Conservation (phyloP, 169 alveolate genomes). For the Eimeria necatrix region DNA sequence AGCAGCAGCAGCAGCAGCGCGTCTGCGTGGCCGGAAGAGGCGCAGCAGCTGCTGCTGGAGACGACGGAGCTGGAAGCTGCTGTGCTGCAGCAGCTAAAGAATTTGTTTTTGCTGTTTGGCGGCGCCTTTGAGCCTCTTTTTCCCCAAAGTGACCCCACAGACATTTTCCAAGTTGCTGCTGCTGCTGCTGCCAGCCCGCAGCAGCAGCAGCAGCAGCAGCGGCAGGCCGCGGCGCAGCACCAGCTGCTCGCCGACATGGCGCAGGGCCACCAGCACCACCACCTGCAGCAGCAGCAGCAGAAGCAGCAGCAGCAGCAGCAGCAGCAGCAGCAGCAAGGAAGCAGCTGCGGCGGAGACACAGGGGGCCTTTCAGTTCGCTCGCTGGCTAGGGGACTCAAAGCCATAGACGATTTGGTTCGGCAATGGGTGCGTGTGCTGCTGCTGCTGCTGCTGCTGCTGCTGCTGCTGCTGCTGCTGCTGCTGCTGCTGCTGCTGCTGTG, state of each 20-base stretch:
- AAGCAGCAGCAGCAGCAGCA: neutral
- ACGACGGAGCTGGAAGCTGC: neutral
- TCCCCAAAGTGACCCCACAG: neutral
- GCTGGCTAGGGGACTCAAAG: neutral
- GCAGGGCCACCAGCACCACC: too few relatives aligned
- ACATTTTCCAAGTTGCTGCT: conserved; percentile 1
- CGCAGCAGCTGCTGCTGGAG: neutral
- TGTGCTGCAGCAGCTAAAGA: neutral
- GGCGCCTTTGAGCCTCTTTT: neutral
- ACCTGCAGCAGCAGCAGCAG: neutral
- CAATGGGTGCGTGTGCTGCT: neutral
- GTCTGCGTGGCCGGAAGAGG: neutral
- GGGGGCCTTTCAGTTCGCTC: neutral
- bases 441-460: neutral
- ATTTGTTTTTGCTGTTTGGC: neutral
- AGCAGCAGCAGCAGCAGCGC: conserved; percentile 17
- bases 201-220: conserved; percentile 51
- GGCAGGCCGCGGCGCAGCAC: too few relatives aligned
- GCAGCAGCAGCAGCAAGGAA: neutral
- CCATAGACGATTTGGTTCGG: neutral
- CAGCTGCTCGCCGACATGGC: too few relatives aligned
- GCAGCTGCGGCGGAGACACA: neutral
- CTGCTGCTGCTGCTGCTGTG: neutral
- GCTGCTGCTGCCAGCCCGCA: neutral
- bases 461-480: conserved; percentile 4